Conservation (phyloP, 805 yeast species). For the Candida endomychidarum region DNA sequence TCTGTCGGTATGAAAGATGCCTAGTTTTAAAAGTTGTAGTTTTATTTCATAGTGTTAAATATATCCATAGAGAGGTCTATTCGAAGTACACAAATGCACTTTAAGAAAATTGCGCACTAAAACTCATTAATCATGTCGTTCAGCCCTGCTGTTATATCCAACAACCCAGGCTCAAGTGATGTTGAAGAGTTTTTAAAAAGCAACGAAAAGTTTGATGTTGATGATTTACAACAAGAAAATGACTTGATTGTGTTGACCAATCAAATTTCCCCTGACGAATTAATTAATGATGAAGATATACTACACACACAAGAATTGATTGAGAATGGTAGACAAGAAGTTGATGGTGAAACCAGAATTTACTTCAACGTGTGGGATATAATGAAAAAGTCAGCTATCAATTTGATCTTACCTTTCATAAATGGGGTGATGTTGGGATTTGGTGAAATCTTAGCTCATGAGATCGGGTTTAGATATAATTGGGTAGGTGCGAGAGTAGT, state of each 20-base stretch:
- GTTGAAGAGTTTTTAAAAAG: slow-evolving; percentile 3
- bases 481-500: slow-evolving; percentile 71
- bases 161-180: not conserved
- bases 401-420: slow-evolving; percentile 79
- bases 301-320: slow-evolving; percentile 23
- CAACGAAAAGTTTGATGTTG: slow-evolving; percentile 10
- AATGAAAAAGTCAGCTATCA: slow-evolving; percentile 59
- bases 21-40: not conserved
- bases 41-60: not conserved
- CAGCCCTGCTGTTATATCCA: slow-evolving; percentile 3
- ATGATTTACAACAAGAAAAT: slow-evolving; percentile 18
- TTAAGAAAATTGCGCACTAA: too few relatives aligned
- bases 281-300: slow-evolving; percentile 29
- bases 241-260: slow-evolving; percentile 22
- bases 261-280: slow-evolving; percentile 32
- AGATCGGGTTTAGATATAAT: slow-evolving; percentile 75
- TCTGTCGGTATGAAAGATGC: slow-evolving; percentile 52
- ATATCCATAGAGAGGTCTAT: too few relatives aligned
- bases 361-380: slow-evolving; percentile 36
- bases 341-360: slow-evolving; percentile 9
- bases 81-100: too few relatives aligned
- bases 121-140: slow-evolving; percentile 9
- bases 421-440: slow-evolving; percentile 96
- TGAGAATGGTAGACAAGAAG: slow-evolving; percentile 15
- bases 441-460: slow-evolving; percentile 94